phyloP scores from a whole-genome alignment of 441 rosid genomes.

The Erodium trifolium region DNA sequence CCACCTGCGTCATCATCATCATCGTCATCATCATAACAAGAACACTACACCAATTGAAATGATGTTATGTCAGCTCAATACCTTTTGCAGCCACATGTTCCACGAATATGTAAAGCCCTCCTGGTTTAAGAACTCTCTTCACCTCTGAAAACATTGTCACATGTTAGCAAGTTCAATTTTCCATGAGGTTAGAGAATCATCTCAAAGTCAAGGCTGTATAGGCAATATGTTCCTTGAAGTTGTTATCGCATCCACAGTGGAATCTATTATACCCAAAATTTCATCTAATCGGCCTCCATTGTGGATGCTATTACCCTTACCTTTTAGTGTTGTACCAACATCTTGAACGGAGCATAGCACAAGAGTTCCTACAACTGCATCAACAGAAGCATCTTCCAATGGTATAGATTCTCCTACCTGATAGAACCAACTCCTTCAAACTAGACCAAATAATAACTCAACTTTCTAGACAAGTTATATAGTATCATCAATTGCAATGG shows the following conservation, averaged over 20 bases:
- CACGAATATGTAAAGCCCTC: slow-evolving; percentile 63
- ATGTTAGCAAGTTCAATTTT: neutral
- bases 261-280: too few relatives aligned
- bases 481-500: neutral
- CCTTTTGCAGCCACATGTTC: slow-evolving; percentile 94
- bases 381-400: slow-evolving; percentile 62
- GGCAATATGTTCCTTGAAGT: neutral
- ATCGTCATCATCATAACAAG: too few relatives aligned
- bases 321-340: slow-evolving; percentile 50
- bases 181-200: too few relatives aligned
- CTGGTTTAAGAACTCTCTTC: slow-evolving; percentile 72
- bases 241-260: too few relatives aligned
- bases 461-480: neutral
- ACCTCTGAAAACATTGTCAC: slow-evolving; percentile 40
- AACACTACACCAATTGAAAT: too few relatives aligned
- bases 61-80: slow-evolving; percentile 14
- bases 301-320: slow-evolving; percentile 22
- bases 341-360: slow-evolving; percentile 76
- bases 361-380: slow-evolving; percentile 83
- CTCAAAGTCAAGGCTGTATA: neutral
- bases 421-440: slow-evolving; percentile 13
- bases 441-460: slow-evolving; percentile 2
- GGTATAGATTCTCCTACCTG: slow-evolving; percentile 91
- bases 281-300: too few relatives aligned
- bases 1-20: slow-evolving; percentile 44